A percentile compares a stretch with the other conserved stretches of the same genome.
These are phyloP conservation scores for Diutina catenulata DNA, from an alignment of 1,139 yeast genomes.

Conservation along the genomic window DNA sequence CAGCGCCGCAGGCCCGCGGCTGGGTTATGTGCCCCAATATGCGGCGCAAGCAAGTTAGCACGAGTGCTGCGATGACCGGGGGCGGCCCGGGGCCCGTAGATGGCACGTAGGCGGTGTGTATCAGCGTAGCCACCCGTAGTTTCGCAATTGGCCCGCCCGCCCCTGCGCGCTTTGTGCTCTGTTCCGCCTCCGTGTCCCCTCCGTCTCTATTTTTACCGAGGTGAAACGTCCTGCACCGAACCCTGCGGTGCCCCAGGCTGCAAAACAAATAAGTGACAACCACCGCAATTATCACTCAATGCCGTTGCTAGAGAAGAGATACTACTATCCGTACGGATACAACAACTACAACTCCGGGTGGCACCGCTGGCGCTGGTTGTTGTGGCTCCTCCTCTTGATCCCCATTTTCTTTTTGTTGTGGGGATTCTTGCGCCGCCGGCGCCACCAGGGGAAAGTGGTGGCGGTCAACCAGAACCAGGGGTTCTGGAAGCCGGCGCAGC, in stretches of 20 bases:
- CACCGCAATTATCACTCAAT: background rate
- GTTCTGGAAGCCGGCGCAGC: slow-evolving; percentile 1
- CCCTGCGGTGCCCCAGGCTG: no score
- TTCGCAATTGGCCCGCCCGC: background rate
- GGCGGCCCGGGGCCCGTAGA: no score
- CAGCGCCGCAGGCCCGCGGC: no score
- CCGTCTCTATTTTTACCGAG: background rate
- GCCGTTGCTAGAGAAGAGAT: background rate
- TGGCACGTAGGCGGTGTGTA: no score
- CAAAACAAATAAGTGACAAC: background rate
- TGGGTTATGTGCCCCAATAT: no score
- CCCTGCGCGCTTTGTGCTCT: background rate
- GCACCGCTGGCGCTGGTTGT: slow-evolving; percentile 1
- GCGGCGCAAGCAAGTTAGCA: no score
- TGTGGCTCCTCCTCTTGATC: background rate
- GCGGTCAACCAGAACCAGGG: slow-evolving; percentile 1
- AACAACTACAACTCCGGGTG: background rate
- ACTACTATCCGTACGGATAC: slow-evolving; percentile 3
- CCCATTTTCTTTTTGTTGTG: background rate
- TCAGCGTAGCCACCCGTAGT: no score
- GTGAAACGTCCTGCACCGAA: background rate
- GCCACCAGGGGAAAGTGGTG: background rate
- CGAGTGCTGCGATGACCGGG: no score
- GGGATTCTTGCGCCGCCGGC: background rate
- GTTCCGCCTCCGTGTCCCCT: background rate